Evolutionary conservation across 345 rosid species (phyloP).

Genomic region (Citrus glauca): DNA sequence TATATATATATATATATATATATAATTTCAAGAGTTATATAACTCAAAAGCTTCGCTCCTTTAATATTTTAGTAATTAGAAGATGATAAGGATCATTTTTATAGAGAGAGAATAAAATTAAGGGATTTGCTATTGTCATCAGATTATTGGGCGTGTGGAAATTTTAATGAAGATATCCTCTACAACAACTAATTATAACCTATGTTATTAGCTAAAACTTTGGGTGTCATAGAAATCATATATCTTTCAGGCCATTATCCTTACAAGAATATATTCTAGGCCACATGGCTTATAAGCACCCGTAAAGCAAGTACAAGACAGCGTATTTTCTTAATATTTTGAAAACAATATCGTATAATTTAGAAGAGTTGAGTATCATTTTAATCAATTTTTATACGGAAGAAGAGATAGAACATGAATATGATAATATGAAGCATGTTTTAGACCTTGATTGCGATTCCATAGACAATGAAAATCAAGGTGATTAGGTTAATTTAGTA

Average conservation of each 20-base stretch:
- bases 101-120: too few relatives aligned
- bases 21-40: too few relatives aligned
- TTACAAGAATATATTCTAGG: neutral
- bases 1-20: too few relatives aligned
- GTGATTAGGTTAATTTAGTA: neutral
- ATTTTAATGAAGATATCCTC: neutral
- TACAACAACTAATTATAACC: neutral
- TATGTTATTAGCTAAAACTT: neutral
- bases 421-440: neutral
- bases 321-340: neutral
- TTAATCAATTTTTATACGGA: neutral
- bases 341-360: neutral
- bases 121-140: slow-evolving; percentile 1
- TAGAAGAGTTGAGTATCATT: slow-evolving; percentile 1
- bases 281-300: neutral
- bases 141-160: neutral
- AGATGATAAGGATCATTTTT: neutral
- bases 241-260: neutral
- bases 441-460: neutral
- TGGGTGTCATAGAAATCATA: neutral
- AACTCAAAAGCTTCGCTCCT: too few relatives aligned
- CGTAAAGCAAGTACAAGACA: neutral
- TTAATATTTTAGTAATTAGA: neutral
- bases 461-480: neutral
- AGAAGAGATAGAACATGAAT: neutral